These are phyloP conservation scores for Saussurea involucrata DNA, from an alignment of 129 eudicot genomes.

Conservation along the genomic window DNA sequence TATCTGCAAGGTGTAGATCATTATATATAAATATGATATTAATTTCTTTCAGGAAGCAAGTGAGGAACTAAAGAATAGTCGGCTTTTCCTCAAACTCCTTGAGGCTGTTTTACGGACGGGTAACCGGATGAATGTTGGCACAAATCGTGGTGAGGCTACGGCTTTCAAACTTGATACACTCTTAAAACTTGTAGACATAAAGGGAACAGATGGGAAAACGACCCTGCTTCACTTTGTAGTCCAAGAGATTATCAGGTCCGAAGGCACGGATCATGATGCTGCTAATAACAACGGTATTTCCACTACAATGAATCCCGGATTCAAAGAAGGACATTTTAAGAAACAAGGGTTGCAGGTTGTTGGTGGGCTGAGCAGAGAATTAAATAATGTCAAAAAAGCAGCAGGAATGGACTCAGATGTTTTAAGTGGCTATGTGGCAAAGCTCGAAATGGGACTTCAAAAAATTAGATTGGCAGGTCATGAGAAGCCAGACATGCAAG, in stretches of 20 bases:
- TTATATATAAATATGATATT: neutral
- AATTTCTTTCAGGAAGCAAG: conserved; percentile 65
- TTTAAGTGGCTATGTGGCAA: conserved; percentile 63
- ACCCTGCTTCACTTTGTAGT: conserved; percentile 97
- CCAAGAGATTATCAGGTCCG: conserved; percentile 89
- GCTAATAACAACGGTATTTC: conserved; percentile 28
- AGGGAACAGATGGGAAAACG: conserved; percentile 96
- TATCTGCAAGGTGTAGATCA: conserved; percentile 7
- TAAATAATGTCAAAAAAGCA: conserved; percentile 71
- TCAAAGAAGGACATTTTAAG: conserved; percentile 52
- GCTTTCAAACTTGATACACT: conserved; percentile 92
- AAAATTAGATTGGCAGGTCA: conserved; percentile 59
- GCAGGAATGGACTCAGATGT: conserved; percentile 97
- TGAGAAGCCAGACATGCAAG: conserved; percentile 59
- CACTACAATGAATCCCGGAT: conserved; percentile 24
- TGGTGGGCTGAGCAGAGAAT: conserved; percentile 73
- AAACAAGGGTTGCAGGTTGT: conserved; percentile 83
- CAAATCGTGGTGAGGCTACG: conserved; percentile 91
- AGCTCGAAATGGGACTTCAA: conserved; percentile 80
- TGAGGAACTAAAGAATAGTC: conserved; percentile 75
- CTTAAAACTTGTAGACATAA: conserved; percentile 76
- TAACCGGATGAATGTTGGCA: conserved; percentile 95
- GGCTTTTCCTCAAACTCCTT: conserved; percentile 86
- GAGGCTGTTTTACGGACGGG: conserved; percentile 95
- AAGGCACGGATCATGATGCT: conserved; percentile 46